Evolutionary conservation across 495 filamentous ascomycete genomes (phyloP).

Genomic region (Xylaria telfairii): DNA sequence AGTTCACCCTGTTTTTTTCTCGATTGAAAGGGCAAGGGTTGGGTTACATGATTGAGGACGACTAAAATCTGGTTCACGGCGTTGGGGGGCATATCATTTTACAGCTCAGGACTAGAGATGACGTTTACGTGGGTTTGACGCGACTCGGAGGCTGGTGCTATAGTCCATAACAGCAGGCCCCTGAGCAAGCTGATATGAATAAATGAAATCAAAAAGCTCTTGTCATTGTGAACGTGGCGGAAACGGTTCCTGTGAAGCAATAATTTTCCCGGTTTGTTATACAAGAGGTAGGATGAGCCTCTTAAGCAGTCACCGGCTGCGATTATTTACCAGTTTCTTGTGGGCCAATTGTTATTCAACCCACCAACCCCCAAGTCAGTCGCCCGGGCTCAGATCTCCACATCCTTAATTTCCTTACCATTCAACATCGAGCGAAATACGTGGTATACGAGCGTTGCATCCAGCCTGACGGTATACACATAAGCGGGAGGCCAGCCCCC

Average conservation of each 20-base stretch:
- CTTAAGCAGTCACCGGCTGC: no score
- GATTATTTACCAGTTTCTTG: no score
- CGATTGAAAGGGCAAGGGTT: not conserved
- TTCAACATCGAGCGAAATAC: no score
- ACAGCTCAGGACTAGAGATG: conserved; percentile 13
- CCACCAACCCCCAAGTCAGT: no score
- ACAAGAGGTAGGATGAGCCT: no score
- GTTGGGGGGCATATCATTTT: conserved; percentile 21
- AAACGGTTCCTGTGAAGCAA: not conserved
- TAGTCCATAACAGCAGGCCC: not conserved
- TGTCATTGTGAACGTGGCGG: not conserved
- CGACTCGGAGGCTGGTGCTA: not conserved
- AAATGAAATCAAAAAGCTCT: conserved; percentile 5
- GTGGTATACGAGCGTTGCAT: no score
- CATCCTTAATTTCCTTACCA: no score
- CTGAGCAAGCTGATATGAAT: conserved; percentile 21
- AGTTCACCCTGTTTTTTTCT: conserved; percentile 21
- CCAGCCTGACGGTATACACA: no score
- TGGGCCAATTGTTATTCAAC: no score
- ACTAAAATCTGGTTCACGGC: conserved; percentile 25
- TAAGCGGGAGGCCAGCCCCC: no score
- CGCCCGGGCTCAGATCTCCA: no score
- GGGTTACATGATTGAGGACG: conserved; percentile 28
- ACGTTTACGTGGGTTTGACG: not conserved
- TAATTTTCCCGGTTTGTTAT: not conserved